A percentile compares a stretch with the other conserved stretches of the same genome.
Conservation (phyloP, 1,284 basidiomycete species). For the Peniophora sp. region DNA sequence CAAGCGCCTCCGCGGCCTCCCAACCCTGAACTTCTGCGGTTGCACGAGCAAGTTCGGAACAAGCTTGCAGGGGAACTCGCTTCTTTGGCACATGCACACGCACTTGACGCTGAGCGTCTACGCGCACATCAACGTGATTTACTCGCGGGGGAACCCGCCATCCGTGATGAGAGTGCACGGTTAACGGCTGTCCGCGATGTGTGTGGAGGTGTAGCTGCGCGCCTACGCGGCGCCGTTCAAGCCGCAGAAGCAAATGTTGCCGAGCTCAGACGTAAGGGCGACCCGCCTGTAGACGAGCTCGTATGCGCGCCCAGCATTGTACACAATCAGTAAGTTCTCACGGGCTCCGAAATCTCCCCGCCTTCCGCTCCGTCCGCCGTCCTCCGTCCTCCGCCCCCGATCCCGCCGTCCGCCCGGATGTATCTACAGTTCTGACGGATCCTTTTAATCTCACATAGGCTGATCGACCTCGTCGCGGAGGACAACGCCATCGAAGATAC, state of each 20-base stretch:
- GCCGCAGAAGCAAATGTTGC: conserved; percentile 61
- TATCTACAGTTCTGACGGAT: neutral
- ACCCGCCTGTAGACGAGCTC: conserved; percentile 86
- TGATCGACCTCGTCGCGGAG: conserved; percentile 94
- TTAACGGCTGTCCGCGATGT: conserved; percentile 92
- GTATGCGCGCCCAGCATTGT: conserved; percentile 94
- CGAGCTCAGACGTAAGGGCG: conserved; percentile 66
- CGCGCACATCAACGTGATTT: conserved; percentile 79
- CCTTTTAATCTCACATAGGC: conserved; percentile 34
- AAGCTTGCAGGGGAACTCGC: conserved; percentile 68
- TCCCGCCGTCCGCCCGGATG: no score
- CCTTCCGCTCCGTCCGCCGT: neutral
- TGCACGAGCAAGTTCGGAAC: conserved; percentile 77
- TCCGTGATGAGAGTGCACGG: conserved; percentile 93
- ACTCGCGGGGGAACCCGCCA: conserved; percentile 83
- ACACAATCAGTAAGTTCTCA: conserved; percentile 78
- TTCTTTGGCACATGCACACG: conserved; percentile 57
- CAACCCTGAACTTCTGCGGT: conserved; percentile 77
- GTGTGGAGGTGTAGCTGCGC: conserved; percentile 69
- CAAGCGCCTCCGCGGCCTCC: conserved; percentile 74
- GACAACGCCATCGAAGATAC: conserved; percentile 98
- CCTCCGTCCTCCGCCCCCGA: neutral
- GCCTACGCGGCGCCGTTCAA: conserved; percentile 55
- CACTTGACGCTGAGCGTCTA: conserved; percentile 68
- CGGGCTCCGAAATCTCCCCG: conserved; percentile 5